Percentiles rank a stretch among this genome's conserved stretches.
These are phyloP conservation scores for Sporothrix brunneoviolacea DNA, from an alignment of 2,329 filamentous ascomycete species.

Conservation along the genomic window DNA sequence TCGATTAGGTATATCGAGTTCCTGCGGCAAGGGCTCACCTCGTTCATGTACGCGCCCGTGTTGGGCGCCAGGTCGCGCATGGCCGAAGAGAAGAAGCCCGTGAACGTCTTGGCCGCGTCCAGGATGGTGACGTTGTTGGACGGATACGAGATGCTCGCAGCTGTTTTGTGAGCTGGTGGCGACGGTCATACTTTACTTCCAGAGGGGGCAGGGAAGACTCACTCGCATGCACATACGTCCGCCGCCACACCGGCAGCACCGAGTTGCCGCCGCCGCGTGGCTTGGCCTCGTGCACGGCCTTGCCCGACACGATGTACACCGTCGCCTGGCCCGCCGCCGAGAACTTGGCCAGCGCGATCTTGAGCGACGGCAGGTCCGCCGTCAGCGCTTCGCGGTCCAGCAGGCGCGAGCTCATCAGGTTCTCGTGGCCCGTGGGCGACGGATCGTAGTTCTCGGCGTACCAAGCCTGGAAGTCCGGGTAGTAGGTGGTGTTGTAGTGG, in stretches of 20 bases:
- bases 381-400: conserved; percentile 25
- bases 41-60: conserved; percentile 17
- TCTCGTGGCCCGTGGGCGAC: conserved; percentile 16
- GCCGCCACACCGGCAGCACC: conserved; percentile 21
- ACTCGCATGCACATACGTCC: conserved; percentile 17
- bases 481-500: conserved; percentile 22
- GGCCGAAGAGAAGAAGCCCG: conserved; percentile 10
- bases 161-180: conserved; percentile 4
- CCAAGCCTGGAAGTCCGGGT: conserved; percentile 27
- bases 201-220: too few relatives aligned
- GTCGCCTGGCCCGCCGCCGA: conserved; percentile 16
- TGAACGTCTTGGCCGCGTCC: conserved; percentile 9
- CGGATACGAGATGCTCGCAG: conserved; percentile 15
- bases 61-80: conserved; percentile 25
- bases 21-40: conserved; percentile 17
- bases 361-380: conserved; percentile 12
- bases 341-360: conserved; percentile 17
- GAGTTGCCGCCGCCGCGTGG: conserved; percentile 19
- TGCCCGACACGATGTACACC: conserved; percentile 19
- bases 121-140: conserved; percentile 17
- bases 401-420: conserved; percentile 25
- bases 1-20: conserved; percentile 14
- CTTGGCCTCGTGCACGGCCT: conserved; percentile 18
- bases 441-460: conserved; percentile 21
- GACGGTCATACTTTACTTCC: too few relatives aligned